These are phyloP conservation scores for Trebouxia gelatinosa DNA, from an alignment of 163 green algal species.

Conservation along the genomic window DNA sequence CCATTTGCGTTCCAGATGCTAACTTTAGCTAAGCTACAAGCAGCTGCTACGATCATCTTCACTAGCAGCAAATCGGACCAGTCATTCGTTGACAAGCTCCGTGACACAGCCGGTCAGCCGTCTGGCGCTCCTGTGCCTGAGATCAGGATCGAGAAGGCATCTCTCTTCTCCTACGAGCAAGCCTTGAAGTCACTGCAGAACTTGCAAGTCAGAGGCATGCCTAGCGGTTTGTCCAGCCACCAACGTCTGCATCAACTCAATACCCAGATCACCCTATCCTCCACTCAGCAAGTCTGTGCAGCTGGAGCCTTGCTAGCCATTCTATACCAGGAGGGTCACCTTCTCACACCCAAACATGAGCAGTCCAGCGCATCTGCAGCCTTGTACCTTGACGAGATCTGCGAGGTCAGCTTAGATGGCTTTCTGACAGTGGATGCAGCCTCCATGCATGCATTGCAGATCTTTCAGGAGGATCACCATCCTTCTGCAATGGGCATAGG, in stretches of 20 bases:
- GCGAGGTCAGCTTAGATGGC: conserved; percentile 41
- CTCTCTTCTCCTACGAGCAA: conserved; percentile 42
- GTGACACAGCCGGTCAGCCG: conserved; percentile 8
- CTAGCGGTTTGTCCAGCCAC: not conserved
- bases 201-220: conserved; percentile 38
- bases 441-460: conserved; percentile 66
- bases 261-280: not conserved
- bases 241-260: not conserved
- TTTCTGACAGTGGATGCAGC: conserved; percentile 67
- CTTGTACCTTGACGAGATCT: conserved; percentile 8
- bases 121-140: not conserved
- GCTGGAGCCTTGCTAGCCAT: conserved; percentile 68
- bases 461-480: conserved; percentile 69
- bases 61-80: conserved; percentile 49
- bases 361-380: conserved; percentile 11
- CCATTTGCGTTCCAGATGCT: conserved; percentile 56
- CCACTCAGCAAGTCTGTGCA: conserved; percentile 63
- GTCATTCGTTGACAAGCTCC: conserved; percentile 35
- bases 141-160: conserved; percentile 51
- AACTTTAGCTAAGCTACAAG: conserved; percentile 69
- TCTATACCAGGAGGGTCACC: conserved; percentile 48
- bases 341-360: not conserved
- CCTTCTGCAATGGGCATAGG: conserved; percentile 87
- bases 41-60: conserved; percentile 47
- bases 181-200: conserved; percentile 33